Base-by-base conservation (phyloP, 768 basidiomycete species). In the Kwoniella newhampshirensis region DNA sequence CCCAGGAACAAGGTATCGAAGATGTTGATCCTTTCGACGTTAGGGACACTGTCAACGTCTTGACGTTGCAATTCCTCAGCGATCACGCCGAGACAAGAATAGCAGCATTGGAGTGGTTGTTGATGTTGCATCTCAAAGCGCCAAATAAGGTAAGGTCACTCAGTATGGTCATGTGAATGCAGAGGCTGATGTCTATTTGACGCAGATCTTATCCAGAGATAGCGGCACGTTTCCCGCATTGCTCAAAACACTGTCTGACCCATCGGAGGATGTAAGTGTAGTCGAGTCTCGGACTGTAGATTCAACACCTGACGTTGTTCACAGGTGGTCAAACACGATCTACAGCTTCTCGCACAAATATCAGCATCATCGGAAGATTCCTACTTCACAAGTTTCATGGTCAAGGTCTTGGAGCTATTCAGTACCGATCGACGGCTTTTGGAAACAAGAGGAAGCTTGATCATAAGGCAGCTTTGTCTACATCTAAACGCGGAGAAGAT, bases 81-180 rank as follows among this genome's bases (percentile, higher is more conserved):
- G 94, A 99, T 77, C 91, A 89, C 65, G 94, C 96, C 73, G 92
- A 97, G 71, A 98, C 96, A 0, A 81, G 93, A 46, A 90, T 98
- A 4, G 91, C 92, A 25, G 92, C 94, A 2, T 76, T 99, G 66
- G 93, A 94, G 77, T 99, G 96, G 96, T 80, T 99, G 36, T 86
- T 96, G 54, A 99, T 99, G 96, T 79, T 99, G 49, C 96, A 99
- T 77, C 89, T 93, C 74, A 97, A 98, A 71, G 91, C 92, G 12
- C 96, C 96, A 0, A 89, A 87, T 78, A 94, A 94, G 84, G 92
- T 88, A 59, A 43, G 70, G 51, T 11, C 8, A 42, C 43, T 21
- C 49, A 27, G 18, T 49, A 35, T 47, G 43, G 40, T 23, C 20
- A 54, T 17, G 66, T 37, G 47, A 18, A 20, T 47, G 13, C 12